Evolutionary conservation across 148 eudicot genomes (phyloP), one percentile per base, ranked within the genome.

Genomic region (Camellia granthamiana): DNA sequence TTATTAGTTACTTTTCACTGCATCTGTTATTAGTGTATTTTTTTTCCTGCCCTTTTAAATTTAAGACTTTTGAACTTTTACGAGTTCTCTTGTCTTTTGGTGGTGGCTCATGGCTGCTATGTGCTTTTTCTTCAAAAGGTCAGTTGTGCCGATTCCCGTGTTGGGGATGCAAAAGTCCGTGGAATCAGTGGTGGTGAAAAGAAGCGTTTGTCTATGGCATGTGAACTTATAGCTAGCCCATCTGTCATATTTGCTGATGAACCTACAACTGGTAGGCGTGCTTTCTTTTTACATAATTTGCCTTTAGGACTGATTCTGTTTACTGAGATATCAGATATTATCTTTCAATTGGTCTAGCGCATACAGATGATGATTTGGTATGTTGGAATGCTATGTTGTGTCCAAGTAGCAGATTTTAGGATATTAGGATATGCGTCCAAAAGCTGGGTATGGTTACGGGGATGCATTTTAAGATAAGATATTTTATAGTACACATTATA

Each of bases 121-220:
- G 51, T 70, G 69, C 47, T 68, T 18, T 83, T 83, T 68, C 74
- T 65, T 77, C 82, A 78, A 86, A 88, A 96, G 99, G 98, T 92
- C 85, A 91, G 90, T 74, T 96, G 95, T 91, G 98, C 98, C 14
- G 98, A 96, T 87, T 91, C 98, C 42, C 86, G 91, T 79, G 97
- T 94, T 79, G 99, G 99, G 79, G 98, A 96, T 90, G 95, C 99
- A 84, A 96, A 94, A 87, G 95, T 94, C 69, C 99, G 99, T 49
- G 99, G 99, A 44, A 92, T 96, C 61, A 96, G 99, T 87, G 99
- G 99, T 1, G 99, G 99, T 77, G 99, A 96, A 87, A 96, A 90
- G 90, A 96, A 96, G 81, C 93, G 99, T 70, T 82, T 96, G 82
- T 87, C 98, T 81, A 75, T 96, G 85, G 99, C 98, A 46, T 96